phyloP scores from a whole-genome alignment of 2,329 filamentous ascomycete species.

The Aschersonia sp. region DNA sequence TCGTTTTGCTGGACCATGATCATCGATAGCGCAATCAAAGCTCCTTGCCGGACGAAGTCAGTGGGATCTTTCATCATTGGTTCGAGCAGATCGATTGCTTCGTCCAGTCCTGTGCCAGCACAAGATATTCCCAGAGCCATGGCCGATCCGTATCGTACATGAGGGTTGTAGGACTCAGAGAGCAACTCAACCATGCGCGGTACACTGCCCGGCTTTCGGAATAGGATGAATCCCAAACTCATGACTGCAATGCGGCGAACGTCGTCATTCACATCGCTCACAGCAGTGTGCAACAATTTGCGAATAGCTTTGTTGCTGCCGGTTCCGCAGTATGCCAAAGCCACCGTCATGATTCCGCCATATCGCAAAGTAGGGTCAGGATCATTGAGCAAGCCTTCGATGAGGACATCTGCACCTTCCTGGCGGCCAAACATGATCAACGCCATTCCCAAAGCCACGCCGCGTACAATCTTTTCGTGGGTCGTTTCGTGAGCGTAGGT shows the following conservation, averaged over 20 bases:
- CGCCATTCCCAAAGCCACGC: slow-evolving; percentile 90
- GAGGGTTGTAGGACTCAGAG: slow-evolving; percentile 96
- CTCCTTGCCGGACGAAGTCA: slow-evolving; percentile 94
- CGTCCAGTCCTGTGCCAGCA: slow-evolving; percentile 86
- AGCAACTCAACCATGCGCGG: slow-evolving; percentile 97
- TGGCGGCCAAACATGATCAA: slow-evolving; percentile 96
- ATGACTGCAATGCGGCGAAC: slow-evolving; percentile 92
- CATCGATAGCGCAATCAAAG: slow-evolving; percentile 88
- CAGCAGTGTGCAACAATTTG: slow-evolving; percentile 86
- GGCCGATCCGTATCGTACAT: slow-evolving; percentile 92
- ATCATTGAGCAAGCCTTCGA: slow-evolving; percentile 84
- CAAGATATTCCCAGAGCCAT: slow-evolving; percentile 98
- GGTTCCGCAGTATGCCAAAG: slow-evolving; percentile 90
- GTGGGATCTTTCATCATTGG: slow-evolving; percentile 99
- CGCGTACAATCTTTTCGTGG: slow-evolving; percentile 96
- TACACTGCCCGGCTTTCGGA: slow-evolving; percentile 92
- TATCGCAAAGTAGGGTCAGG: slow-evolving; percentile 89
- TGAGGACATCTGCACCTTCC: slow-evolving; percentile 86
- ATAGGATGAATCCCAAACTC: slow-evolving; percentile 95
- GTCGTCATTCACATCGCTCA: slow-evolving; percentile 96
- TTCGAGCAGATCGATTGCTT: slow-evolving; percentile 91
- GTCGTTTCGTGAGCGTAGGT: slow-evolving; percentile 95
- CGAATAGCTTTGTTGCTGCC: slow-evolving; percentile 98
- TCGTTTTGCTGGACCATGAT: slow-evolving; percentile 99
- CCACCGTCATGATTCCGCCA: slow-evolving; percentile 97